Evolutionary conservation across 352 stramenopile genomes (phyloP), one percentile per base, ranked within the genome.

Genomic region (Globisporangium heterothallicum): DNA sequence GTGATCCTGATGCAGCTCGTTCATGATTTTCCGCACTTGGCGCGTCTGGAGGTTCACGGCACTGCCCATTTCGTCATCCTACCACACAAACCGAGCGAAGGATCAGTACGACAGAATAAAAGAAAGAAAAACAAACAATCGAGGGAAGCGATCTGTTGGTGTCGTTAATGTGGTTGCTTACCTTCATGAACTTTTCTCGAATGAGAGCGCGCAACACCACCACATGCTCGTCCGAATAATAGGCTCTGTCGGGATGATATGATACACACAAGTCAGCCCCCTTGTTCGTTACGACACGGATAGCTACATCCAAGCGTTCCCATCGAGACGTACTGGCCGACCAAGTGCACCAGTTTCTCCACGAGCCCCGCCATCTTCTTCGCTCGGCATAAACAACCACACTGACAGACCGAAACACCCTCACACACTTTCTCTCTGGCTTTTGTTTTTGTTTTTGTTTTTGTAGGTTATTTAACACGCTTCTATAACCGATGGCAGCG

Each of bases 1-100:
- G 41, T 92, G 64, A 54, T 94, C 84, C 48, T 91, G 78, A 45
- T 93, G 79, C 22, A 94, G 62, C 51, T 94, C 84, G 45, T 90
- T 91, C 70, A 92, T 92, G 61, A 92, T 92, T 54, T 94, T 94
- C 45, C 84, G 81, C 52, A 92, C 70, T 83, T 94, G 84, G 16
- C 82, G 79, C 25, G 82, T 93, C 70, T 94, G 84, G 7, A 94
- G 60, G 57, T 94, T 94, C 48, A 94, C 78, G 21, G 84, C 78
- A 50, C 76, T 93, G 24, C 82, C 82, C 84, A 94, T 93, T 21
- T 94, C 82, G 56, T 93, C 82, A 44, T 94, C 82, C 82, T 93
- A 58, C 30, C 16, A 8, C 12, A 8, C 30, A 36, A 36, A n/a
- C n/a, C n/a, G 30, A 36, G 30, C 30, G 30, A 36, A 3, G 16